Base-by-base conservation (phyloP, 257 asterid genomes). In the Catharanthus roseus region DNA sequence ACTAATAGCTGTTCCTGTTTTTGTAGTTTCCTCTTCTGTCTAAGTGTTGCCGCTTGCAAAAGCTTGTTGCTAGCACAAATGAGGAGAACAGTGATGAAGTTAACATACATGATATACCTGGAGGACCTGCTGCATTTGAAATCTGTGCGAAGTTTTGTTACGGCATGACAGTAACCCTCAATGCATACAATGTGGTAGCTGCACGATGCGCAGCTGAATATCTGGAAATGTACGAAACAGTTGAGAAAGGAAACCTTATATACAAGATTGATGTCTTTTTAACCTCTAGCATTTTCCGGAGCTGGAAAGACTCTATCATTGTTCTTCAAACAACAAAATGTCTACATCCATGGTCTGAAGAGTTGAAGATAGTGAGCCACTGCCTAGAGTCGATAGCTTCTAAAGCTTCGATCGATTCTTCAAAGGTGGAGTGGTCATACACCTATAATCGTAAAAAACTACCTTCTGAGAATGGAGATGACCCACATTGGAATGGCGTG, bases 301-400 rank as follows among this genome's bases (percentile, higher is more conserved):
- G 96, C 76, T 92, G 98, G 98, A 92, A 92, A 81, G 98, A 92
- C 82, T 85, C 98, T 15, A 84, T 92, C 23, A 92, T 90, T 21
- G 98, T 86, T n/a, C 96, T 92, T 49, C 96, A 88, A 69, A 83
- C 98, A 11, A 85, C 95, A 23, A 86, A 85, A 76, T 80, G 90
- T 53, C 79, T 85, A 73, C 86, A 83, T 65, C 90, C 92, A 15
- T 81, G 85, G 86, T 84, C 97, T 0, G 97, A 89, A 75, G 96
- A 89, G 54, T 57, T 89, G 78, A 89, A 89, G 61, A 78, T 91
- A n/a, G 84, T 86, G 19, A 83, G 81, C 80, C 90, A 78, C 68
- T 86, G 95, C 77, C 68, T 87, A 19, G 95, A 91, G 42, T 85
- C 92, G 10, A 80, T 87, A 69, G 93, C 95, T 51, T 79, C 85